Conservation (phyloP, 1,139 yeast genomes). For the Nadsonia starkeyi-henricii region DNA sequence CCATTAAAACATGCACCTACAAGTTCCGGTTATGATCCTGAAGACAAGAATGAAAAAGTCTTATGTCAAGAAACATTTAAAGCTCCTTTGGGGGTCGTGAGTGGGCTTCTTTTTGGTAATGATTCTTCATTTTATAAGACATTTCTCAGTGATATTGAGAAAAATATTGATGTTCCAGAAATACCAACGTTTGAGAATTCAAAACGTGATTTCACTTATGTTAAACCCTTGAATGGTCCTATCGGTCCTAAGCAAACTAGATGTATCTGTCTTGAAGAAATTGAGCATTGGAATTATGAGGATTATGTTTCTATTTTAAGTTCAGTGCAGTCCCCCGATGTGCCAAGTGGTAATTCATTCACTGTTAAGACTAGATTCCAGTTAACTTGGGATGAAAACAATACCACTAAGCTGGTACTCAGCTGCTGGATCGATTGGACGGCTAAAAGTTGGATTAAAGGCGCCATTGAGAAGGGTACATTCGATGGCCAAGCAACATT, state of each 20-base stretch:
- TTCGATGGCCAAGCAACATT: constrained; percentile 78
- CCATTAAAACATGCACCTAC: constrained; percentile 48
- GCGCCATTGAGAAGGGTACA: constrained; percentile 84
- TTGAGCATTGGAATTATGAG: constrained; percentile 50
- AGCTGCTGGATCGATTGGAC: constrained; percentile 73
- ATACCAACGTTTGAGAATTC: constrained; percentile 36
- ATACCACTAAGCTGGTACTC: constrained; percentile 50
- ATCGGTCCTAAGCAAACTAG: constrained; percentile 92
- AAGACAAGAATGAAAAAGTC: constrained; percentile 43
- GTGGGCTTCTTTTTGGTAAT: constrained; percentile 54
- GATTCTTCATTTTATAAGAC: constrained; percentile 41
- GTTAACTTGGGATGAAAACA: constrained; percentile 65
- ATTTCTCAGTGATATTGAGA: constrained; percentile 47
- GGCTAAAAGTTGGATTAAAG: constrained; percentile 85
- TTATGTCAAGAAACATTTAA: constrained; percentile 45
- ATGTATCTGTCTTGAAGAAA: constrained; percentile 61
- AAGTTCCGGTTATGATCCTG: constrained; percentile 34
- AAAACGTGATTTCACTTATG: constrained; percentile 52
- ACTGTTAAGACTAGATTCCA: constrained; percentile 51
- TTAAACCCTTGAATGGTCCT: constrained; percentile 67
- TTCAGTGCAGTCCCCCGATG: constrained; percentile 76
- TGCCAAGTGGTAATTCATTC: constrained; percentile 83
- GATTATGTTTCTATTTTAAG: constrained; percentile 47
- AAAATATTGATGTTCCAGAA: constrained; percentile 52
- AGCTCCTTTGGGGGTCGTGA: constrained; percentile 79